Conservation (phyloP, 257 asterid genomes). For the Eucommia ulmoides region DNA sequence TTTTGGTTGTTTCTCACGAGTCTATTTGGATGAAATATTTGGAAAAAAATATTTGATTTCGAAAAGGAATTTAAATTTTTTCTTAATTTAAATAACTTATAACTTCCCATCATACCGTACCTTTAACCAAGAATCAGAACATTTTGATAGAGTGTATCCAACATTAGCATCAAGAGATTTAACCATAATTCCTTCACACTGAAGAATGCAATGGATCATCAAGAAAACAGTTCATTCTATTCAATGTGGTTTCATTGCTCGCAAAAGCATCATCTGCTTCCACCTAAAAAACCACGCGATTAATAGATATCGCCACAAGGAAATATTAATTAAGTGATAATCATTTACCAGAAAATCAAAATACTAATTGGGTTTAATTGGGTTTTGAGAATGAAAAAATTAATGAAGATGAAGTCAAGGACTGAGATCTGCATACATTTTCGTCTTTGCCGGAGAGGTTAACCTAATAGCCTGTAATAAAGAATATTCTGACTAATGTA, state of each 20-base stretch:
- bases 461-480: conserved; percentile 56
- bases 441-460: conserved; percentile 66
- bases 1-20: no score
- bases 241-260: conserved; percentile 46
- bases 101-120: conserved; percentile 17
- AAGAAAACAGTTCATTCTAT: conserved; percentile 53
- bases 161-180: conserved; percentile 74
- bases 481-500: no score
- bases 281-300: conserved; percentile 57
- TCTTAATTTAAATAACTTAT: no score
- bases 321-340: no score
- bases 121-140: conserved; percentile 94
- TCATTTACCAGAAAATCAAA: no score
- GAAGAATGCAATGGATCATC: conserved; percentile 52
- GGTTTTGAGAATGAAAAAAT: no score
- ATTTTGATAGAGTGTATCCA: conserved; percentile 77
- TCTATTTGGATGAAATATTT: neutral
- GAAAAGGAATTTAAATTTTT: no score
- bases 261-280: conserved; percentile 47
- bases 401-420: no score
- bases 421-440: no score
- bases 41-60: no score
- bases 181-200: conserved; percentile 91
- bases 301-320: no score
- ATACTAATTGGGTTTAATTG: no score